Percentiles rank a stretch among this genome's conserved stretches.
phyloP scores from a whole-genome alignment of 2,329 filamentous ascomycete genomes.

The Colletotrichum acutatum region DNA sequence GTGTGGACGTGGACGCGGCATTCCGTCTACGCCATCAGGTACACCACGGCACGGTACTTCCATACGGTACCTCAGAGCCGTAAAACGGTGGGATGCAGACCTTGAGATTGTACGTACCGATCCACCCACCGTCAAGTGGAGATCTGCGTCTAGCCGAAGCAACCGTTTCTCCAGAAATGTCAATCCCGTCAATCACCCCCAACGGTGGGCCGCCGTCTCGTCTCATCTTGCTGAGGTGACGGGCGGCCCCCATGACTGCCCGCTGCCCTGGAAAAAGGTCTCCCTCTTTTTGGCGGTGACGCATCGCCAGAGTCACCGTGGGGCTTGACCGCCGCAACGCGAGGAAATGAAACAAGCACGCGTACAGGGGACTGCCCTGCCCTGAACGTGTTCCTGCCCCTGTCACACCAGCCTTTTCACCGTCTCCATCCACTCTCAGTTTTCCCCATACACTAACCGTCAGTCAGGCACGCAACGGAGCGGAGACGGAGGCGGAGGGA shows the following conservation, averaged over 20 bases:
- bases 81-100: too few species aligned
- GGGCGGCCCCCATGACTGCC: background rate
- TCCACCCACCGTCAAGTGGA: background rate
- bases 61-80: background rate
- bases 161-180: background rate
- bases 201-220: background rate
- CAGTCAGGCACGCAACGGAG: background rate
- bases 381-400: slow-evolving; percentile 19
- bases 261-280: background rate
- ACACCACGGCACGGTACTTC: background rate
- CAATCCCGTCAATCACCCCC: background rate
- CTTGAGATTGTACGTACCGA: too few species aligned
- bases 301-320: slow-evolving; percentile 35
- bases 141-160: background rate
- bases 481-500: background rate
- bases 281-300: slow-evolving; percentile 30
- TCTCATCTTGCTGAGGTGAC: background rate
- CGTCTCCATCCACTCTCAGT: background rate
- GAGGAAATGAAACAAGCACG: slow-evolving; percentile 38
- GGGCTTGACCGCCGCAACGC: slow-evolving; percentile 34
- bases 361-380: slow-evolving; percentile 11
- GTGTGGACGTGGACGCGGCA: background rate
- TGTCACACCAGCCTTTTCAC: slow-evolving; percentile 10
- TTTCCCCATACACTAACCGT: background rate
- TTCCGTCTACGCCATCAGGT: background rate